Conservation (phyloP, 306 rosid species). For the Senna siamea region DNA sequence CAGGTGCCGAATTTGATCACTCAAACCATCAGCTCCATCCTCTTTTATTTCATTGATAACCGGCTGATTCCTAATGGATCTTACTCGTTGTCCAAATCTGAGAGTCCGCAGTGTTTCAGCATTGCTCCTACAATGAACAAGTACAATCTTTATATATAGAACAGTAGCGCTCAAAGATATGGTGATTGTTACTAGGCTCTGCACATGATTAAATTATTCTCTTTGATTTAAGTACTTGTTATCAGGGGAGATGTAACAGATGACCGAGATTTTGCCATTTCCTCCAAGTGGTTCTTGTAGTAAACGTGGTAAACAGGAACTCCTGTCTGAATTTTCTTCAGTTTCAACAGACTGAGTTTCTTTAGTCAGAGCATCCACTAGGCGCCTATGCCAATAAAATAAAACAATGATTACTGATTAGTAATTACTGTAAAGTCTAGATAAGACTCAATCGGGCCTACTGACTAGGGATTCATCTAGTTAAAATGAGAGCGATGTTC, state of each 20-base stretch:
- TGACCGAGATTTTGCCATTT: constrained; percentile 77
- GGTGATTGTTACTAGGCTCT: neutral
- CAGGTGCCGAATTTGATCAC: constrained; percentile 89
- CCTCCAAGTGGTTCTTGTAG: constrained; percentile 77
- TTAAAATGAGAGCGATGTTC: neutral
- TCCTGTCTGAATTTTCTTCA: constrained; percentile 49
- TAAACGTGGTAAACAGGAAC: constrained; percentile 71
- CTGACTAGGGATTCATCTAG: constrained; percentile 13
- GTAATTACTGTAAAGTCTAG: neutral
- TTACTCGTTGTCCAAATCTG: constrained; percentile 85
- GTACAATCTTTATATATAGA: constrained; percentile 18
- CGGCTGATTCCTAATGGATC: constrained; percentile 73
- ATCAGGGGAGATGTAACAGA: constrained; percentile 74
- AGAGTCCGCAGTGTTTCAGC: constrained; percentile 74
- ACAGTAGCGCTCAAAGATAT: constrained; percentile 3
- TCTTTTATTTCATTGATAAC: constrained; percentile 87
- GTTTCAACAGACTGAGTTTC: constrained; percentile 47
- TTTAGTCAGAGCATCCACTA: constrained; percentile 63
- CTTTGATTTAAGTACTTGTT: constrained; percentile 55
- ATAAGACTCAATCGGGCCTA: constrained; percentile 22
- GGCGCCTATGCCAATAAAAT: constrained; percentile 61
- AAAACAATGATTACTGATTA: constrained; percentile 34
- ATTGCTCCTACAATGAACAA: constrained; percentile 63
- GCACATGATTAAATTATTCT: constrained; percentile 12
- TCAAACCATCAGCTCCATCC: constrained; percentile 80